Evolutionary conservation across 2,329 filamentous ascomycete genomes (phyloP).

Genomic region (Fusarium sp.): DNA sequence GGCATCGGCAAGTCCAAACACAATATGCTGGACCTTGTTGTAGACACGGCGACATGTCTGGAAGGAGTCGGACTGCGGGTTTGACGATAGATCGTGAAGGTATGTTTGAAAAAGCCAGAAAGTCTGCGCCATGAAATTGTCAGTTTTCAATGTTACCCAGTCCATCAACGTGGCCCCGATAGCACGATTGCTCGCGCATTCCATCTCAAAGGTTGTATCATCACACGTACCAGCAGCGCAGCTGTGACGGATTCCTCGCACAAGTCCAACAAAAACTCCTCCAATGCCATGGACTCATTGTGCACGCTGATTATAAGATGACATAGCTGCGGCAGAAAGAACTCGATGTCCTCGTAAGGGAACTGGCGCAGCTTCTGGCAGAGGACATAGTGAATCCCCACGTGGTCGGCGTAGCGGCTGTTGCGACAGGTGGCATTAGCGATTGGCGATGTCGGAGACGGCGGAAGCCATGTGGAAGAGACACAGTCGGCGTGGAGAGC

Average conservation of each 20-base stretch:
- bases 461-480: constrained; percentile 13
- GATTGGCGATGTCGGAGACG: constrained; percentile 39
- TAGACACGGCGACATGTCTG: constrained; percentile 86
- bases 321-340: constrained; percentile 90
- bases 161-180: constrained; percentile 15
- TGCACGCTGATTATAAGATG: constrained; percentile 89
- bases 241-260: constrained; percentile 91
- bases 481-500: background rate
- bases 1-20: constrained; percentile 81
- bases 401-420: constrained; percentile 89
- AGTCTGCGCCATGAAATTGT: constrained; percentile 66
- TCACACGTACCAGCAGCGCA: constrained; percentile 76
- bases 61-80: constrained; percentile 81
- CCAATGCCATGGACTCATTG: constrained; percentile 91
- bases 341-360: constrained; percentile 91
- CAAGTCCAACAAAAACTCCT: constrained; percentile 87
- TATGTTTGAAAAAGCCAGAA: constrained; percentile 94
- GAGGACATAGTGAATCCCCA: constrained; percentile 89
- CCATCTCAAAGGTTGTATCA: constrained; percentile 22
- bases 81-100: constrained; percentile 81
- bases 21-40: constrained; percentile 89
- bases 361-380: constrained; percentile 91
- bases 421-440: constrained; percentile 48
- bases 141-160: constrained; percentile 21
- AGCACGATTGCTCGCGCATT: constrained; percentile 17